Evolutionary conservation across 2,329 filamentous ascomycete species (phyloP), one percentile per base, ranked within the genome.

Genomic region (Aurifilum marmelostoma): DNA sequence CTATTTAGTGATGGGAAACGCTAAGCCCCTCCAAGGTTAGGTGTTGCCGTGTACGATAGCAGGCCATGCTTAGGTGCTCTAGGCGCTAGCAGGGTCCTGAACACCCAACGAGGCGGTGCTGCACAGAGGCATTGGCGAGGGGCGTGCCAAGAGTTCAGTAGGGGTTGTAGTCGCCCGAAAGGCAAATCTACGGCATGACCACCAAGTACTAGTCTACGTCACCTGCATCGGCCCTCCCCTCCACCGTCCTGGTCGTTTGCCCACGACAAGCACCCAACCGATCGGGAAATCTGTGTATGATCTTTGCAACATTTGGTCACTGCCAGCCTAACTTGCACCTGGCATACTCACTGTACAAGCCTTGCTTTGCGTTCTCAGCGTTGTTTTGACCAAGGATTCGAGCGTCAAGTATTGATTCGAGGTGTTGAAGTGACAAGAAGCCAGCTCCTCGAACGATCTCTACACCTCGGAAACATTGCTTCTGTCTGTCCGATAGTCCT

Each of bases 101-200:
- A 27, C 27, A 37, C 58, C 9, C 41, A 32, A 16, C 41, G 12
- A 12, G 11, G 37, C 37, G 37, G 37, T 39, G 37, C 37, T 39
- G 37, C n/a, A 9, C 24, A 11, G 47, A 41, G 12, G 32, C 9
- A 18, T 37, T 32, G 34, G 34, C 12, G 58, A 60, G 32, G 58
- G 58, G 32, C 3, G 2, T 11, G 21, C 41, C 41, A n/a, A 6
- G 41, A 27, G 2, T 16, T 21, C 12, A 32, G 62, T 16, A 16
- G 41, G 61, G 27, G 21, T 16, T 7, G 12, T 21, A 24, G 21
- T 24, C 52, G 62, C 8, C 47, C 47, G 54, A 64, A 39, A 18
- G 62, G 47, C 62, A 21, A 39, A 41, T 37, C 62, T 64, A 64
- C 47, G 47, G 62, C 14, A 27, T 12, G 61, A 56, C 62, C 21